Conservation (phyloP, 164 flowering plant species). For the Chimonanthus praecox region DNA sequence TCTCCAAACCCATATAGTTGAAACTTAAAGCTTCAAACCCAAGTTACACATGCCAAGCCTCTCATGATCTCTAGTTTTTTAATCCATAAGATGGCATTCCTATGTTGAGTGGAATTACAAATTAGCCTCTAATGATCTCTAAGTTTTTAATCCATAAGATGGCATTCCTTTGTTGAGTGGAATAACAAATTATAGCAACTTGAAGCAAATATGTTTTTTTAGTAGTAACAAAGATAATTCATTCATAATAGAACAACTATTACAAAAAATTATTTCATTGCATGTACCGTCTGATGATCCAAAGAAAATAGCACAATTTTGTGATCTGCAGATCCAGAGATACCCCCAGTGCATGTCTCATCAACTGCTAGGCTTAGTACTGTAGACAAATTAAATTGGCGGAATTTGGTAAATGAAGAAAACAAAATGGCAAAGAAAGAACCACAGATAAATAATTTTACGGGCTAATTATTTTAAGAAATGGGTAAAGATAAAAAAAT, state of each 20-base stretch:
- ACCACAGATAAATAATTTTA: background rate
- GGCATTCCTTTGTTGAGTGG: background rate
- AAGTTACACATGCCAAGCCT: background rate
- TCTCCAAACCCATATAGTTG: background rate
- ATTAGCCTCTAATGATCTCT: no score
- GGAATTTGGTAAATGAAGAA: background rate
- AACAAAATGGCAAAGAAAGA: background rate
- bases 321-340: slow-evolving; percentile 85
- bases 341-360: slow-evolving; percentile 59
- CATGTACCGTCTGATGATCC: slow-evolving; percentile 62
- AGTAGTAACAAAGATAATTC: no score
- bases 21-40: background rate
- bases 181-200: background rate
- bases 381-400: slow-evolving; percentile 19
- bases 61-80: background rate
- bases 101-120: background rate
- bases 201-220: slow-evolving; percentile 4
- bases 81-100: background rate
- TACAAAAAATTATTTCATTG: background rate
- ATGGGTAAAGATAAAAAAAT: background rate
- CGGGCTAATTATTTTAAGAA: background rate
- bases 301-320: slow-evolving; percentile 53
- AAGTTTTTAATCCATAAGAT: background rate
- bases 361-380: slow-evolving; percentile 68
- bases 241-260: no score